phyloP scores from a whole-genome alignment of 176 grass and related monocot species.

The Carex cristatella region DNA sequence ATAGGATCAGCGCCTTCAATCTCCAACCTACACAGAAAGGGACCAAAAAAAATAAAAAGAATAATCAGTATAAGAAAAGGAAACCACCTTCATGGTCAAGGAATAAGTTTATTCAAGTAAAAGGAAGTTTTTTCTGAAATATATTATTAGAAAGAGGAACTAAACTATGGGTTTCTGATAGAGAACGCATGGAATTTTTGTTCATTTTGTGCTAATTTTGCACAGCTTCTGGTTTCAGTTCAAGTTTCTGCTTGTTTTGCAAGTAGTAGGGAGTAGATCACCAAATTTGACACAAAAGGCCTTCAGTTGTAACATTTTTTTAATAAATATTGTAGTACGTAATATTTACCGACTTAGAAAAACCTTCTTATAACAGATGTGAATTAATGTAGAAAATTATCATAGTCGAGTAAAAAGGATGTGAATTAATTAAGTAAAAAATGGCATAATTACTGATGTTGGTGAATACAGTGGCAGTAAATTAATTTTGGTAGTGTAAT shows the following conservation, averaged over 20 bases:
- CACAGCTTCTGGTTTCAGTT: not conserved
- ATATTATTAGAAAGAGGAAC: not conserved
- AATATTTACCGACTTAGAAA: not conserved
- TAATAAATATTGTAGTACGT: not conserved
- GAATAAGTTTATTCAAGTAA: not conserved
- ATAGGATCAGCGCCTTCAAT: conserved; percentile 47
- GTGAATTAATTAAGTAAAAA: not conserved
- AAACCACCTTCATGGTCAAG: not conserved
- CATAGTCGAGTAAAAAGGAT: too few relatives aligned
- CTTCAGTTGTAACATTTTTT: not conserved
- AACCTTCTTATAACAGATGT: too few relatives aligned
- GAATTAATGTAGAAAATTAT: not conserved
- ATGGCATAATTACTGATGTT: not conserved
- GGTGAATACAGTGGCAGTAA: not conserved
- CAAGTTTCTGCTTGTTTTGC: not conserved
- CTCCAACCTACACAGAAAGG: conserved; percentile 48
- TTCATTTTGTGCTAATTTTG: not conserved
- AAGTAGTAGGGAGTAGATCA: not conserved
- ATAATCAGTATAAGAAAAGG: not conserved
- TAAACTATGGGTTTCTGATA: not conserved
- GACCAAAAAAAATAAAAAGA: conserved; percentile 18
- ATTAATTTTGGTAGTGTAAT: not conserved
- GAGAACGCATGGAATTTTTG: not conserved
- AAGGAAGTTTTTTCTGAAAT: not conserved
- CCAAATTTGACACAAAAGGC: too few relatives aligned